Conservation (phyloP, 768 basidiomycete genomes). For the Clitopilus passeckerianus region DNA sequence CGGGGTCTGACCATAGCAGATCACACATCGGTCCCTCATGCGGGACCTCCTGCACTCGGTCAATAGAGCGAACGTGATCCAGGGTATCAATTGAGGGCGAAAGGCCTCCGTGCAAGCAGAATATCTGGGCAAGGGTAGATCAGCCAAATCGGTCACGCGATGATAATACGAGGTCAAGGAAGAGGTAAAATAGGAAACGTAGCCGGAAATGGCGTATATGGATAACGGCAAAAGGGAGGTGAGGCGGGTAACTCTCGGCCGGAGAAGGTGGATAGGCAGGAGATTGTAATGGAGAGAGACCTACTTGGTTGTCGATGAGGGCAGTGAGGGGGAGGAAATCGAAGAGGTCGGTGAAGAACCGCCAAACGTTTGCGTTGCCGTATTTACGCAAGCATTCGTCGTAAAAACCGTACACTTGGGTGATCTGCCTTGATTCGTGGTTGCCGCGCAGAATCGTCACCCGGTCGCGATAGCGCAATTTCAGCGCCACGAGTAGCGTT, state of each 20-base stretch:
- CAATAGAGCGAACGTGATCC: slow-evolving; percentile 97
- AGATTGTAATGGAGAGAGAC: slow-evolving; percentile 26
- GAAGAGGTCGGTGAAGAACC: slow-evolving; percentile 97
- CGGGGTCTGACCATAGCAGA: slow-evolving; percentile 98
- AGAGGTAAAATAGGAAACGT: slow-evolving; percentile 9
- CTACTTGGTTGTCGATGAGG: slow-evolving; percentile 97
- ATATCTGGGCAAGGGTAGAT: slow-evolving; percentile 60
- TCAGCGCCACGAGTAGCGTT: slow-evolving; percentile 93
- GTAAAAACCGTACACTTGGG: slow-evolving; percentile 99
- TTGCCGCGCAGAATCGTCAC: slow-evolving; percentile 98
- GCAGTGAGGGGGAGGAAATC: slow-evolving; percentile 97
- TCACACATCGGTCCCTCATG: slow-evolving; percentile 99
- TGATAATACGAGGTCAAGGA: slow-evolving; percentile 3
- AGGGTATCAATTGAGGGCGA: slow-evolving; percentile 99
- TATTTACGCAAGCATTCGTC: slow-evolving; percentile 99
- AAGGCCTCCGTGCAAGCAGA: slow-evolving; percentile 95
- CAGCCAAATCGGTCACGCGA: slow-evolving; percentile 14
- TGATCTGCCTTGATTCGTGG: slow-evolving; percentile 99
- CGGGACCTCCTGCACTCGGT: slow-evolving; percentile 98
- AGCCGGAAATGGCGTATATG: slow-evolving; percentile 1
- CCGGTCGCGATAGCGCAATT: slow-evolving; percentile 96
- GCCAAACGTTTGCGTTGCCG: slow-evolving; percentile 99
- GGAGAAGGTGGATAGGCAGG: not conserved
- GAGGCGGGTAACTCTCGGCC: not conserved
- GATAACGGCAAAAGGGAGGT: slow-evolving; percentile 1